phyloP scores from a whole-genome alignment of 192 early-diverging fungal genomes.

The Gaertneriomyces sp. region DNA sequence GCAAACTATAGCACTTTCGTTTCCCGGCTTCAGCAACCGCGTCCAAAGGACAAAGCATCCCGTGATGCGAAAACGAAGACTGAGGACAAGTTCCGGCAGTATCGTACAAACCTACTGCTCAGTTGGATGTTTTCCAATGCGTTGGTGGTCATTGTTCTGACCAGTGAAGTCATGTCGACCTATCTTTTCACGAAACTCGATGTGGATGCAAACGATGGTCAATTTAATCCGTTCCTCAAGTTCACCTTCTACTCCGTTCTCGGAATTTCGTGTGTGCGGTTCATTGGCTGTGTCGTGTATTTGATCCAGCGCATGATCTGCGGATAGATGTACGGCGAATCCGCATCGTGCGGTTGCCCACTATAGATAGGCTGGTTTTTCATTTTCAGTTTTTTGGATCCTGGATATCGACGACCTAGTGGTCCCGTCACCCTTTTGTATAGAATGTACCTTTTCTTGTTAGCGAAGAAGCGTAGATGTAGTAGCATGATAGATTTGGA shows the following conservation, averaged over 20 bases:
- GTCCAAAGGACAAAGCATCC: constrained; percentile 52
- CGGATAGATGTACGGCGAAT: constrained; percentile 43
- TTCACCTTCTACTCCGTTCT: constrained; percentile 87
- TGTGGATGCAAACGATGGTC: neutral
- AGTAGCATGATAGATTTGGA: too few species aligned
- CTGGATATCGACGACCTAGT: too few species aligned
- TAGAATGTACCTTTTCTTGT: too few species aligned
- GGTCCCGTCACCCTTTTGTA: too few species aligned
- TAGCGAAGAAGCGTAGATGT: too few species aligned
- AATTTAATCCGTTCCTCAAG: constrained; percentile 68
- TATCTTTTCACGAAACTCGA: constrained; percentile 25
- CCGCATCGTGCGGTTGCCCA: too few species aligned
- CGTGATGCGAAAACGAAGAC: constrained; percentile 77
- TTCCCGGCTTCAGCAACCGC: constrained; percentile 52
- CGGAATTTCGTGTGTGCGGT: constrained; percentile 66
- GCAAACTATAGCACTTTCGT: constrained; percentile 78
- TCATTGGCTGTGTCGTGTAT: constrained; percentile 72
- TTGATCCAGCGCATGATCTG: constrained; percentile 60
- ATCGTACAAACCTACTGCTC: constrained; percentile 78
- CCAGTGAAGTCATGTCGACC: constrained; percentile 37
- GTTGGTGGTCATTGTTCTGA: constrained; percentile 66
- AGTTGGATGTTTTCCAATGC: constrained; percentile 86
- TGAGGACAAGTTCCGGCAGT: constrained; percentile 86
- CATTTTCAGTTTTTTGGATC: too few species aligned
- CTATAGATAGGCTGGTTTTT: too few species aligned